phyloP scores from a whole-genome alignment of 441 rosid genomes.

The Brassica hybrid region DNA sequence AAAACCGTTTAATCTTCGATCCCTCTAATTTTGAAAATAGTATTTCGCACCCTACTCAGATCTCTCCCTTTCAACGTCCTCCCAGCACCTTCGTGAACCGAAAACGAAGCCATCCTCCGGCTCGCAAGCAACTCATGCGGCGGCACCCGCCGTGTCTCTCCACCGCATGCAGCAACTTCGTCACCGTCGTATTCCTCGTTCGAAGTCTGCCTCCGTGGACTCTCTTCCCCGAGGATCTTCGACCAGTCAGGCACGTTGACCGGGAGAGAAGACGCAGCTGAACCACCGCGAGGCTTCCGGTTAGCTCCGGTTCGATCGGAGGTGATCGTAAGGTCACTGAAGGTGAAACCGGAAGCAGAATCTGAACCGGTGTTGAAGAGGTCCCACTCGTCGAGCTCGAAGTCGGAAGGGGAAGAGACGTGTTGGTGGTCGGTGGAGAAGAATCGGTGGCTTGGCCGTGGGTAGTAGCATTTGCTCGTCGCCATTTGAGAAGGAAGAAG shows the following conservation, averaged over 20 bases:
- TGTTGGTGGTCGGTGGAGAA: conserved; percentile 47
- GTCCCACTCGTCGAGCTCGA: conserved; percentile 91
- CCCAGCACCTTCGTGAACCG: conserved; percentile 68
- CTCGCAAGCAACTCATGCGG: conserved; percentile 65
- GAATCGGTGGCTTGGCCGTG: conserved; percentile 61
- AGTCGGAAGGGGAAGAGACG: conserved; percentile 44
- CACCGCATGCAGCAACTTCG: conserved; percentile 28
- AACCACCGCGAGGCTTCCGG: conserved; percentile 24
- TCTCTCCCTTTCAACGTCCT: conserved; percentile 72
- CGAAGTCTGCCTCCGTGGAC: conserved; percentile 39
- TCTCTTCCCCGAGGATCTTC: conserved; percentile 74
- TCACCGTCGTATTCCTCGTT: conserved; percentile 51
- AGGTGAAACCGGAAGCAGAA: conserved; percentile 42
- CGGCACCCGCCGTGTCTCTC: conserved; percentile 50
- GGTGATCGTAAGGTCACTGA: conserved; percentile 26
- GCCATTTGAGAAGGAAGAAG: conserved; percentile 56
- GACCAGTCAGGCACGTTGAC: conserved; percentile 95
- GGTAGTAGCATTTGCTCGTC: conserved; percentile 64
- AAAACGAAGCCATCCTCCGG: conserved; percentile 60
- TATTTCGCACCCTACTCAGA: conserved; percentile 65
- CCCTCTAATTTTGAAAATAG: conserved; percentile 70
- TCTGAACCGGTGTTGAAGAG: conserved; percentile 53
- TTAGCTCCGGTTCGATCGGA: conserved; percentile 27
- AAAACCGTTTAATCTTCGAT: conserved; percentile 53
- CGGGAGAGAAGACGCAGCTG: conserved; percentile 59